Evolutionary conservation across 2,329 filamentous ascomycete genomes (phyloP), one percentile per base, ranked within the genome.

Genomic region (Monosporascus sp.): DNA sequence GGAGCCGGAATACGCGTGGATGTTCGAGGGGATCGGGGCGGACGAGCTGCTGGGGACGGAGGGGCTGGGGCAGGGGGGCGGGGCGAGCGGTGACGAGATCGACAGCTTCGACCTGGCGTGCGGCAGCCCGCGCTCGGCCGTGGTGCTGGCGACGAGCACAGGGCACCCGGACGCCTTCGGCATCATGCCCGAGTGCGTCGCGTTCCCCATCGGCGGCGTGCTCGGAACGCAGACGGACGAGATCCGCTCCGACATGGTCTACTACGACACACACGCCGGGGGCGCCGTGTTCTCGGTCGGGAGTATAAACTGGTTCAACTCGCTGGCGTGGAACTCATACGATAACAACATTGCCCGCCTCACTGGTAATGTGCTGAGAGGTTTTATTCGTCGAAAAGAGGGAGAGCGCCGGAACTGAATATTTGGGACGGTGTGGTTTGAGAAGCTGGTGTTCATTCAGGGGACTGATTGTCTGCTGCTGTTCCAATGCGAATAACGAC

Each of bases 11-110:
- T 52, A 57, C 27, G 49, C 44, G 20, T 60, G 53, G 47, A 51
- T 53, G 37, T 59, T 57, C 48, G 47, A 50, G 17, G 51, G 52
- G 27, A 47, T 59, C 36, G 45, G 49, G 3, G 38, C 37, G 41
- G 37, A 62, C 56, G 42, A 46, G 42, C 27, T 62, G 5, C 52
- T 57, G 18, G 54, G 54, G 22, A 57, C 63, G 42, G 47, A 58
- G 17, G 59, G 61, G 15, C 62, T 71, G 11, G 66, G 65, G 2
- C 31, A 14, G 31, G 31, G n/a, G 11, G 66, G 66, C 18, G 65
- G 67, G 11, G 67, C 66, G 14, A 63, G 59, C 45, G 68, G 67
- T 18, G 68, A 72, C 46, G 68, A 72, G 54, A 68, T 71, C 39
- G 69, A 71, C 56, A 60, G 66, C 6, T 57, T 64, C 18, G 68